Evolutionary conservation across 805 yeast genomes (phyloP), one percentile per base, ranked within the genome.

Genomic region (Zygosaccharomyces rouxii): DNA sequence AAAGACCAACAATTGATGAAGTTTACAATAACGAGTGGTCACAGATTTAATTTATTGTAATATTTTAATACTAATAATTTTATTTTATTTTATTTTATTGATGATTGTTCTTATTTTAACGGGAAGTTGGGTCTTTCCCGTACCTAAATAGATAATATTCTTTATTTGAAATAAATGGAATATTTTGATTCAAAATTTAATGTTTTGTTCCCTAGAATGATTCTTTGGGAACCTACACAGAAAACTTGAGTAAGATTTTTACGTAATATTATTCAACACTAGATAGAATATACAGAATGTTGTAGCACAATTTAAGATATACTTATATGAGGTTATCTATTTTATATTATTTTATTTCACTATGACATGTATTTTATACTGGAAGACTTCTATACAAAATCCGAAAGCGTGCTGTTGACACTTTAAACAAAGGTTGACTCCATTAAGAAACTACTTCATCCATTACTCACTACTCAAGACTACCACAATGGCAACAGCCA

Each of bases 1-100:
- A 75, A 47, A 75, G 98, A 54, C 95, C 96, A 1, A 77, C 84
- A 0, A 84, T 89, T 70, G 76, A 80, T 21, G 85, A 83, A 28
- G 81, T 90, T 10, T 70, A 76, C 38, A 76, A 78, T 31, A 88
- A 88, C 63, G 71, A 67, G n/a, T 90, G 97, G 97, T 62, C 84
- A 33, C 55, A 59, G 42, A 37, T 63, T 7, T 60, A 47, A 42
- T 23, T 30, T 30, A 45, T 7, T 22, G 16, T 35, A 33, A 33
- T 33, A 33, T 33, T 33, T 31, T 43, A 11, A 28, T 35, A 4
- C n/a, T 14, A 37, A 4, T 35, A 35, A 16, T 13, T 30, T 26
- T 9, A n/a, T 13, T 23, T 23, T 21, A 23, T 14, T 11, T 4
- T 38, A 9, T 19, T 37, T 37, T n/a, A n/a, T n/a, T n/a, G n/a